A percentile compares a stretch with the other conserved stretches of the same genome.
Conservation (phyloP, 352 stramenopile genomes). For the Phytopythium delawarense region DNA sequence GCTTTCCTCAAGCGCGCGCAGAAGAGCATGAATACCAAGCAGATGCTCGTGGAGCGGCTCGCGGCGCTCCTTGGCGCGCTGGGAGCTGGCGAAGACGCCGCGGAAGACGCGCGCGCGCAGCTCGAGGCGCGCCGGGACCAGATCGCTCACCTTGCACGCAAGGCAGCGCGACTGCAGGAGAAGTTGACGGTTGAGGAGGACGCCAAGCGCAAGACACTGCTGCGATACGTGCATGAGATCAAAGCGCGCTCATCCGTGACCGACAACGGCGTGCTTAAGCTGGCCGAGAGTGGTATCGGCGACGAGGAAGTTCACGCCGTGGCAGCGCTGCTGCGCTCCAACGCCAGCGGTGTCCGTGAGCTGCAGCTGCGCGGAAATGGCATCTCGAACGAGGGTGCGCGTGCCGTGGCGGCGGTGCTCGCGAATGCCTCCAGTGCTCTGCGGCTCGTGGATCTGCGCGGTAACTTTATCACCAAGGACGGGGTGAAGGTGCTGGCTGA, state of each 20-base stretch:
- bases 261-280: constrained; percentile 45
- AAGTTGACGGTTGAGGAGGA: constrained; percentile 91
- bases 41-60: constrained; percentile 89
- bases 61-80: constrained; percentile 75
- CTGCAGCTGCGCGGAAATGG: constrained; percentile 90
- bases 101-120: constrained; percentile 43
- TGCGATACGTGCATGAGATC: constrained; percentile 94
- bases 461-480: constrained; percentile 90
- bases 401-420: constrained; percentile 91
- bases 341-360: constrained; percentile 89
- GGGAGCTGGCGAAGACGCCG: constrained; percentile 70
- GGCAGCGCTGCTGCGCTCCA: constrained; percentile 86
- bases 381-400: constrained; percentile 90
- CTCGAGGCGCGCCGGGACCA: constrained; percentile 67
- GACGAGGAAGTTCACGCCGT: constrained; percentile 97
- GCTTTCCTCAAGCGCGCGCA: constrained; percentile 92
- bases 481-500: constrained; percentile 93
- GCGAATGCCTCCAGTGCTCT: constrained; percentile 69
- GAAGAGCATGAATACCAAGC: constrained; percentile 91
- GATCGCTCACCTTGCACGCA: constrained; percentile 71
- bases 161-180: constrained; percentile 77
- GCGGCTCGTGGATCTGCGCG: constrained; percentile 87
- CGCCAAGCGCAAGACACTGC: constrained; percentile 92
- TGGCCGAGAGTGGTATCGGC: constrained; percentile 88
- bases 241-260: constrained; percentile 63